phyloP scores from a whole-genome alignment of 176 grass and related monocot species.

The sorghum (Sorghum bicolor) region DNA sequence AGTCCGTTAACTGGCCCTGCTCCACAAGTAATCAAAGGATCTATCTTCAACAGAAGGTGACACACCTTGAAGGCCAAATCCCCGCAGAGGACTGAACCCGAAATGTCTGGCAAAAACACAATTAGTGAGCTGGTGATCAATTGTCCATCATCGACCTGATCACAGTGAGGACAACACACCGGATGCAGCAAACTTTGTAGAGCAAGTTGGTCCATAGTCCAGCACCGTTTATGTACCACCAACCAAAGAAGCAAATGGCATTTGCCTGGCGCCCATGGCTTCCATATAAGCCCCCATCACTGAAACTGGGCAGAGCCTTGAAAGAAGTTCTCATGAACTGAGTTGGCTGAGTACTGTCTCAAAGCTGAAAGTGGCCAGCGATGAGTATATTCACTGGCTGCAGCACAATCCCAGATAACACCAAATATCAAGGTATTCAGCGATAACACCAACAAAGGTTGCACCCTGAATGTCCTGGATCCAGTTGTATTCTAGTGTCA shows the following conservation, averaged over 20 bases:
- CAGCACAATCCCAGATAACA: not conserved
- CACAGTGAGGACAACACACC: not conserved
- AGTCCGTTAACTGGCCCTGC: not conserved
- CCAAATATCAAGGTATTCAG: not conserved
- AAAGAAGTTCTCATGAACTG: not conserved
- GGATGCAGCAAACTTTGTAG: not conserved
- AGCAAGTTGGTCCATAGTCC: not conserved
- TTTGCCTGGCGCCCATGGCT: not conserved
- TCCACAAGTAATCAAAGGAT: not conserved
- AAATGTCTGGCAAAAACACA: not conserved
- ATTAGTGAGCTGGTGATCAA: not conserved
- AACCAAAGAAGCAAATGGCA: not conserved
- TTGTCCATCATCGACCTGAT: not conserved
- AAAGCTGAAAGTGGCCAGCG: not conserved
- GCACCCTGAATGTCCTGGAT: not conserved
- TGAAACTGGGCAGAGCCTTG: not conserved
- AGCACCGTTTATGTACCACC: not conserved
- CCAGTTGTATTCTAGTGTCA: not conserved
- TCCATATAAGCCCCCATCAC: not conserved
- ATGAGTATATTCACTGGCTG: not conserved
- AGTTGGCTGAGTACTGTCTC: not conserved
- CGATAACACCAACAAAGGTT: not conserved
- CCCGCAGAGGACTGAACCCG: not conserved
- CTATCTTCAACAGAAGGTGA: not conserved
- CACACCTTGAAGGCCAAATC: not conserved